A percentile compares a stretch with the other conserved stretches of the same genome.
phyloP scores from a whole-genome alignment of 2,329 filamentous ascomycete species.

The Camptophora hylomeconis region DNA sequence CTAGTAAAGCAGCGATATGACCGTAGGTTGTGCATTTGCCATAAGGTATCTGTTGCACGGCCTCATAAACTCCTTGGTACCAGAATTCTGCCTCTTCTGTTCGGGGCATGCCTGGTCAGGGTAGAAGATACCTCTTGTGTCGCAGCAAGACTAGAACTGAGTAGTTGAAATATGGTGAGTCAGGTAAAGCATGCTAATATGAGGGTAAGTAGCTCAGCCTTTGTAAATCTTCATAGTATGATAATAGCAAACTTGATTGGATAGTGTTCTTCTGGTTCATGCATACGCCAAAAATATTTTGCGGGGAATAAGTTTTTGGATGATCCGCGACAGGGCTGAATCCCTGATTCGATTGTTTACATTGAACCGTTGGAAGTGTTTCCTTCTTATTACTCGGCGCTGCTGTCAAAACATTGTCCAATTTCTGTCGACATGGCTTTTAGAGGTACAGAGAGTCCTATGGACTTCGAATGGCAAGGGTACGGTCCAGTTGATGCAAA shows the following conservation, averaged over 20 bases:
- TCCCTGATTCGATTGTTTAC: constrained; percentile 1
- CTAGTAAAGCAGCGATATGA: constrained; percentile 49
- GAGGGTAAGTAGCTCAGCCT: too few relatives aligned
- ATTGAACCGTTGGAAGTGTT: not conserved
- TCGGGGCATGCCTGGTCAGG: constrained; percentile 9
- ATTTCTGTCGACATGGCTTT: constrained; percentile 18
- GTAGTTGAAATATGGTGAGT: too few relatives aligned
- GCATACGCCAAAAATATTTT: too few relatives aligned
- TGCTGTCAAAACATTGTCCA: too few relatives aligned
- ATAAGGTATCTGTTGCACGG: constrained; percentile 70
- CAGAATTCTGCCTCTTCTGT: constrained; percentile 36
- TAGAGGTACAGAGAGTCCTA: constrained; percentile 30
- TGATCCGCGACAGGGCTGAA: too few relatives aligned
- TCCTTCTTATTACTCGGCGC: not conserved
- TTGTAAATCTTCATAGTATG: too few relatives aligned
- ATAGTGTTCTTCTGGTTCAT: too few relatives aligned
- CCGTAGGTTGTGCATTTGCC: constrained; percentile 83
- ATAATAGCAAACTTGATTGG: too few relatives aligned
- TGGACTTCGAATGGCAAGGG: constrained; percentile 39
- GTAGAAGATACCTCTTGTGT: too few relatives aligned
- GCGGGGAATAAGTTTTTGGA: too few relatives aligned
- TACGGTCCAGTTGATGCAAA: constrained; percentile 30
- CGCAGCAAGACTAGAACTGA: too few relatives aligned
- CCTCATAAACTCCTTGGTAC: constrained; percentile 58
- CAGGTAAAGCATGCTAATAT: too few relatives aligned